A percentile compares a stretch with the other conserved stretches of the same genome.
Evolutionary conservation across 345 rosid genomes (phyloP).

Genomic region (Eucalyptus sideroxylon): DNA sequence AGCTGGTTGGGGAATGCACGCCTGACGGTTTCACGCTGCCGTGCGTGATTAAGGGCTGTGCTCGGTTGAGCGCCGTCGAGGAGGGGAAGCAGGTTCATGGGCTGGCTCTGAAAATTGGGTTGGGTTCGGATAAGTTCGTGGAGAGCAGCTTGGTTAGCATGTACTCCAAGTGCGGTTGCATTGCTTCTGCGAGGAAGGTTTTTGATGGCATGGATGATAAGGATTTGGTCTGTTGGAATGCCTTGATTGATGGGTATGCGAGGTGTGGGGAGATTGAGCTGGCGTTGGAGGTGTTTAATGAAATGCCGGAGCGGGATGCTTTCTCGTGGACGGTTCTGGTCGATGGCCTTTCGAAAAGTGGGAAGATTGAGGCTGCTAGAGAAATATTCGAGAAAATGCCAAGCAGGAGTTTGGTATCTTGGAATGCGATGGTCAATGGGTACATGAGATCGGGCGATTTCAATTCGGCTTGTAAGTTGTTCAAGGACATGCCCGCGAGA

Average conservation of each 20-base stretch:
- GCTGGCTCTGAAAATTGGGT: conserved; percentile 32
- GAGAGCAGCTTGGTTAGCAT: conserved; percentile 43
- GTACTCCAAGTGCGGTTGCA: conserved; percentile 26
- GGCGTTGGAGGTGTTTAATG: conserved; percentile 31
- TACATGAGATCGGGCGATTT: conserved; percentile 21
- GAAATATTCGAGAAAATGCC: conserved; percentile 31
- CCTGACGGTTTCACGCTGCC: conserved; percentile 46
- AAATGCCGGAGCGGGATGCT: conserved; percentile 33
- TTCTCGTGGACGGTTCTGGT: conserved; percentile 38
- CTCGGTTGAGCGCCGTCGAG: conserved; percentile 18
- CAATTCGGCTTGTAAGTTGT: conserved; percentile 13
- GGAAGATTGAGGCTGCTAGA: conserved; percentile 22
- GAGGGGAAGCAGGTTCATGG: conserved; percentile 63
- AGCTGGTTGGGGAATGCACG: conserved; percentile 1
- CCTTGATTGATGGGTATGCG: conserved; percentile 36
- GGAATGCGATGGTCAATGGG: conserved; percentile 38
- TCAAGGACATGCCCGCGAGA: conserved; percentile 11
- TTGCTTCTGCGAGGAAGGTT: conserved; percentile 22
- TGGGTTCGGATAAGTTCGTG: conserved; percentile 34
- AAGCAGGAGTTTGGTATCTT: conserved; percentile 12
- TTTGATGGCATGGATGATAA: conserved; percentile 28
- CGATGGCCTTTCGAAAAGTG: conserved; percentile 30
- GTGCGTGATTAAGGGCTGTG: conserved; percentile 38
- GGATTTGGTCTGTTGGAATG: conserved; percentile 33
- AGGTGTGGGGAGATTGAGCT: conserved; percentile 20